Conservation (phyloP, 441 rosid species). For the Macaranga tanarius region DNA sequence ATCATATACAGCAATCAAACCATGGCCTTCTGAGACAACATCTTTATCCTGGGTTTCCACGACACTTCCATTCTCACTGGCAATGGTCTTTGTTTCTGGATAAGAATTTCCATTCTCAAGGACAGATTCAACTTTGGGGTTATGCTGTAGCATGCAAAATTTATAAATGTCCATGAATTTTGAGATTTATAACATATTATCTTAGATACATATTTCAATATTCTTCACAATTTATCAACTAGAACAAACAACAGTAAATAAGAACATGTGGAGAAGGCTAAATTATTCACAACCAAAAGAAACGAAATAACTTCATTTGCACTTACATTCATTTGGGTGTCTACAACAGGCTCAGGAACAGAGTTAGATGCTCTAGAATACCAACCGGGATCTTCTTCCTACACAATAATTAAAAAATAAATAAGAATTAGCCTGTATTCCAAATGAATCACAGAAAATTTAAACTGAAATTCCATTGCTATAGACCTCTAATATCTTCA, state of each 20-base stretch:
- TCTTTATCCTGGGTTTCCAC: slow-evolving; percentile 86
- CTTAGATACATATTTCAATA: neutral
- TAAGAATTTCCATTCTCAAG: slow-evolving; percentile 64
- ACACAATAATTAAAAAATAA: slow-evolving; percentile 14
- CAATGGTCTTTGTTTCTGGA: slow-evolving; percentile 66
- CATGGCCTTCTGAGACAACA: slow-evolving; percentile 74
- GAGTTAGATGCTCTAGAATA: slow-evolving; percentile 81
- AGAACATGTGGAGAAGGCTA: neutral
- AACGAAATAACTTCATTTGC: slow-evolving; percentile 10
- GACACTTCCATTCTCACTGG: slow-evolving; percentile 62
- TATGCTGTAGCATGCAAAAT: slow-evolving; percentile 46
- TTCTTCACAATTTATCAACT: neutral
- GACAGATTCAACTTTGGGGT: slow-evolving; percentile 52
- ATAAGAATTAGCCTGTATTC: slow-evolving; percentile 11
- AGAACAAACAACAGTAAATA: neutral
- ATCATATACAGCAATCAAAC: slow-evolving; percentile 74
- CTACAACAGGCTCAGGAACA: slow-evolving; percentile 63
- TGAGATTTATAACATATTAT: slow-evolving; percentile 2
- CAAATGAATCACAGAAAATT: slow-evolving; percentile 9
- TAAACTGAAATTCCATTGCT: slow-evolving; percentile 18
- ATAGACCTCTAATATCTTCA: slow-evolving; percentile 91
- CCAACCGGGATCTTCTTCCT: slow-evolving; percentile 99
- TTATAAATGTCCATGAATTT: slow-evolving; percentile 11
- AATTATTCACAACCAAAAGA: neutral
- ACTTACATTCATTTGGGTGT: slow-evolving; percentile 78